Evolutionary conservation across 495 filamentous ascomycete species (phyloP).

Genomic region (Xylaria intraflava): DNA sequence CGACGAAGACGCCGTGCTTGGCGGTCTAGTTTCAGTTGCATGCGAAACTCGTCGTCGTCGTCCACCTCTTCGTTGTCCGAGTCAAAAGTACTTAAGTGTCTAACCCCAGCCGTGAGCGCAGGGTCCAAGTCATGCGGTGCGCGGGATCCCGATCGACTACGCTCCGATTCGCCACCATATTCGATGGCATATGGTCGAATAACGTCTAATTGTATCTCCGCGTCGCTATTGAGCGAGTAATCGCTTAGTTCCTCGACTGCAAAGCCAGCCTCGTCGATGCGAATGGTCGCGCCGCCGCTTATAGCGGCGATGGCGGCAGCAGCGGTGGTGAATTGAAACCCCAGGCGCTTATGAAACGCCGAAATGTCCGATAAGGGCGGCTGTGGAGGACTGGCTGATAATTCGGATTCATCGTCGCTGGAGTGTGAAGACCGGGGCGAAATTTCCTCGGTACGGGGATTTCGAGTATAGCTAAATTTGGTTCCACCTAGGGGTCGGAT

Average conservation of each 20-base stretch:
- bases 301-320: constrained; percentile 8
- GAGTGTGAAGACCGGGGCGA: constrained; percentile 46
- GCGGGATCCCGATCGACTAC: constrained; percentile 36
- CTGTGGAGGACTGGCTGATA: constrained; percentile 25
- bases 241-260: constrained; percentile 43
- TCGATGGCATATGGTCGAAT: constrained; percentile 39
- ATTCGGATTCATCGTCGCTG: constrained; percentile 26
- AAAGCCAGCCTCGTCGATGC: constrained; percentile 30
- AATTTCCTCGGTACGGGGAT: constrained; percentile 38
- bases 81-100: constrained; percentile 38
- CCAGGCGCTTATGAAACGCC: constrained; percentile 20
- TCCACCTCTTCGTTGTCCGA: constrained; percentile 36
- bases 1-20: constrained; percentile 36
- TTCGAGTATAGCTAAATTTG: constrained; percentile 35
- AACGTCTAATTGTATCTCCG: constrained; percentile 29
- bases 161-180: constrained; percentile 39
- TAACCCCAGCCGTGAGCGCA: constrained; percentile 32
- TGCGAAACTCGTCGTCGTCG: constrained; percentile 32
- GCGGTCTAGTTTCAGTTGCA: constrained; percentile 25
- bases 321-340: constrained; percentile 13
- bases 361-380: constrained; percentile 30
- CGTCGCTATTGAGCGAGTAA: constrained; percentile 31
- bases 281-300: constrained; percentile 18
- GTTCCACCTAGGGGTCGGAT: constrained; percentile 37
- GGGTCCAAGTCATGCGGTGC: constrained; percentile 32